Base-by-base conservation (phyloP, 768 basidiomycete genomes). In the Suillus ampliporus region DNA sequence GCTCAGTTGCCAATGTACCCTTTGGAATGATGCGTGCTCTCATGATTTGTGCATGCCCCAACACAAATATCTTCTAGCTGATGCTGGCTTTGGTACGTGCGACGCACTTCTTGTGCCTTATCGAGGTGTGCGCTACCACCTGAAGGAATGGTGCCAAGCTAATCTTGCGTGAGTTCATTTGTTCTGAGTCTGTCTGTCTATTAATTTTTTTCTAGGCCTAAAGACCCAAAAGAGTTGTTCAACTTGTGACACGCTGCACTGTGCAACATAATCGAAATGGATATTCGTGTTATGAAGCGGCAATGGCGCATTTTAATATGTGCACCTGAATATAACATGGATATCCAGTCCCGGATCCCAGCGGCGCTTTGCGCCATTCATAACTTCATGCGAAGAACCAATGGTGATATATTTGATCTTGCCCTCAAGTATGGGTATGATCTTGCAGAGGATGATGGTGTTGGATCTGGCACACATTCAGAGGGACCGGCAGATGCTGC, bases 101-200 rank as follows among this genome's bases (percentile, higher is more conserved):
- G 41, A 75, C 61, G 46, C 66, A 3, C 68, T 80, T 2, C 64
- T 81, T 0, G 71, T 78, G 4, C 80, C 80, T 37, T 81, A 79
- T 56, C 68, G 65, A 34, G 72, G 75, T 62, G 72, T 76, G 11
- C 68, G 70, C 8, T 80, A 79, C 70, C 78, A 80, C 62, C 68
- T 79, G 44, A 66, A 61, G 21, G 76, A 79, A 66, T 80, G 76
- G 74, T 67, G 59, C 5, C 50, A 34, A 21, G 28, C 59, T 35
- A 51, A 50, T 40, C 19, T 21, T 26, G 34, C 46, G 34, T 35
- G 46, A 17, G 8, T 50, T 8, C n/a, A 4, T 60, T 21, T 50
- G 38, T 50, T 50, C 34, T 31, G 10, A 37, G 10, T 37, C 37
- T 37, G 37, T 37, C 9, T 37, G 37, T 37, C 37, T 37, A 37